Percentiles rank a stretch among this genome's conserved stretches.
Conservation (phyloP, 768 basidiomycete species). For the Termitomyces sp. region DNA sequence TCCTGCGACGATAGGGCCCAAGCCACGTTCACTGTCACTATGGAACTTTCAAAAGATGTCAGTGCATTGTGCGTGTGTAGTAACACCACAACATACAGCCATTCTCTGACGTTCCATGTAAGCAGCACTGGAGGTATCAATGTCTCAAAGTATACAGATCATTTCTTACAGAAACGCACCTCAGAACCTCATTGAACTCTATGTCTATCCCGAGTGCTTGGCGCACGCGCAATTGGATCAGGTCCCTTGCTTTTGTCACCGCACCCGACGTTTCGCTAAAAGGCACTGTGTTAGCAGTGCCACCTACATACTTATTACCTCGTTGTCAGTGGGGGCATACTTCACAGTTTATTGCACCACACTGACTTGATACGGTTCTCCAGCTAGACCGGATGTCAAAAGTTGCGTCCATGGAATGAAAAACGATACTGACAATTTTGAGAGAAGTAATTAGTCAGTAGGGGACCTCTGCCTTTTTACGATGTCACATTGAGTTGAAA, state of each 20-base stretch:
- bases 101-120: slow-evolving; percentile 86
- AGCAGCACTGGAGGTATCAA: slow-evolving; percentile 43
- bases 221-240: slow-evolving; percentile 52
- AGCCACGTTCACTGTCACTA: slow-evolving; percentile 68
- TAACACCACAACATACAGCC: slow-evolving; percentile 44
- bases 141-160: not conserved
- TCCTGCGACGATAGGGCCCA: slow-evolving; percentile 70
- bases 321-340: not conserved
- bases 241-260: slow-evolving; percentile 47
- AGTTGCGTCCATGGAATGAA: not conserved
- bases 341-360: not conserved
- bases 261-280: slow-evolving; percentile 54
- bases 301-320: slow-evolving; percentile 62
- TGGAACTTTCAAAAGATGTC: slow-evolving; percentile 51
- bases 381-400: slow-evolving; percentile 39
- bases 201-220: slow-evolving; percentile 34
- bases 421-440: slow-evolving; percentile 59
- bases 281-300: slow-evolving; percentile 66
- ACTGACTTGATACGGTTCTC: slow-evolving; percentile 71
- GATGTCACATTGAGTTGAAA: not conserved
- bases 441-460: slow-evolving; percentile 80
- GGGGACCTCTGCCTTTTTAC: slow-evolving; percentile 53
- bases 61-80: not conserved
- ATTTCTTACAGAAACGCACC: slow-evolving; percentile 21
- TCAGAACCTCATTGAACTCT: slow-evolving; percentile 73